Evolutionary conservation across 2,329 filamentous ascomycete species (phyloP).

Genomic region (Aspergillus sp.): DNA sequence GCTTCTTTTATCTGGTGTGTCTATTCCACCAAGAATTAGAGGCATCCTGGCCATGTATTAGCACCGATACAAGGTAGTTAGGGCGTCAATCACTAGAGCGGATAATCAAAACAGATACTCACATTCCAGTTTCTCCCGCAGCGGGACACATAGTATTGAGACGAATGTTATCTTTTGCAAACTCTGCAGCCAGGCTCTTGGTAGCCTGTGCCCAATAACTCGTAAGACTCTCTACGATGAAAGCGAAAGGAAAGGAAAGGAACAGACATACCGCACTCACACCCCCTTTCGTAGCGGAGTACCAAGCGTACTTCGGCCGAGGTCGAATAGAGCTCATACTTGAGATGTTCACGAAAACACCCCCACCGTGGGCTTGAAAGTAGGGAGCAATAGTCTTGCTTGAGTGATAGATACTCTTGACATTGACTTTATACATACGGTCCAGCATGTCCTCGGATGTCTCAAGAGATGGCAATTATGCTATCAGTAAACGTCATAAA

Average conservation of each 20-base stretch:
- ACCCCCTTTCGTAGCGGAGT: background rate
- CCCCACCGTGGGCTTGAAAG: background rate
- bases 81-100: background rate
- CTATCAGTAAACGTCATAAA: too few species aligned
- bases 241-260: too few species aligned
- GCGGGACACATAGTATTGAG: background rate
- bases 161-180: background rate
- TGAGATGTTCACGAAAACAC: background rate
- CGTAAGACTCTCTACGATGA: too few species aligned
- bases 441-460: background rate
- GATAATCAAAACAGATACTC: too few species aligned
- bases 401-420: background rate
- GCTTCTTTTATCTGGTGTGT: background rate
- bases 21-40: background rate
- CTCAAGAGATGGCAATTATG: background rate
- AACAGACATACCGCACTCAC: background rate
- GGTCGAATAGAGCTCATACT: background rate
- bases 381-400: background rate
- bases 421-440: background rate
- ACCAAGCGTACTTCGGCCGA: background rate
- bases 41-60: background rate
- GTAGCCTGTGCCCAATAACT: background rate
- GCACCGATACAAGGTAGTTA: background rate
- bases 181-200: background rate
- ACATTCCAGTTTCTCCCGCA: background rate